Conservation (phyloP, 352 stramenopile genomes). For the Globisporangium viniferum region DNA sequence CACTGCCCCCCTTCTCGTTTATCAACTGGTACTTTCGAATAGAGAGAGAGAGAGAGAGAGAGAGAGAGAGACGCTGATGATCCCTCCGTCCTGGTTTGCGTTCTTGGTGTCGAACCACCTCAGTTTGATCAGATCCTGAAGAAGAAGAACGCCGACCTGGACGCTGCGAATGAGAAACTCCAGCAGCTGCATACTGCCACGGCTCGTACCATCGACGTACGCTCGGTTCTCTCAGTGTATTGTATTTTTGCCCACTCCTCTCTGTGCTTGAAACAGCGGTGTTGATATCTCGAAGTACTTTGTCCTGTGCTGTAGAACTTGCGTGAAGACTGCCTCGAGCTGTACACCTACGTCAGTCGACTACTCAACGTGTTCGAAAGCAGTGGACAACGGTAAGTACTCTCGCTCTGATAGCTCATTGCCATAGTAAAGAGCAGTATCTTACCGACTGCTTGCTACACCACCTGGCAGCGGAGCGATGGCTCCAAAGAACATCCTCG, state of each 20-base stretch:
- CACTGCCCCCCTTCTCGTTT: neutral
- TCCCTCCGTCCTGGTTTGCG: neutral
- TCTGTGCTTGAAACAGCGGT: neutral
- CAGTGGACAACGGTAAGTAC: constrained; percentile 18
- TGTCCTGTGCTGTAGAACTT: constrained; percentile 37
- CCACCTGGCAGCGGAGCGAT: constrained; percentile 9
- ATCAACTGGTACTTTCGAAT: neutral
- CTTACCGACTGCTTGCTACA: neutral
- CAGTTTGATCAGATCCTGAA: constrained; percentile 66
- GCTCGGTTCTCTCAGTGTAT: neutral
- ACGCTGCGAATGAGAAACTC: constrained; percentile 28
- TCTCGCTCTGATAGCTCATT: neutral
- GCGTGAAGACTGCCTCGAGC: constrained; percentile 60
- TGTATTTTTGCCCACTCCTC: neutral
- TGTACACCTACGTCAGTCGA: constrained; percentile 61
- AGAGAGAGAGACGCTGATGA: no score
- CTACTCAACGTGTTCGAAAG: constrained; percentile 27
- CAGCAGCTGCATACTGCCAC: constrained; percentile 36
- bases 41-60: no score
- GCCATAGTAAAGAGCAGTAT: neutral
- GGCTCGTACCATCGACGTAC: constrained; percentile 44
- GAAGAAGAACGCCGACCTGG: constrained; percentile 47
- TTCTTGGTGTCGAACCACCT: neutral
- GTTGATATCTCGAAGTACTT: neutral
- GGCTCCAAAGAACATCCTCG: constrained; percentile 70